These are phyloP conservation scores for Porogramme epimiltina DNA, from an alignment of 1,284 basidiomycete genomes.

Conservation along the genomic window DNA sequence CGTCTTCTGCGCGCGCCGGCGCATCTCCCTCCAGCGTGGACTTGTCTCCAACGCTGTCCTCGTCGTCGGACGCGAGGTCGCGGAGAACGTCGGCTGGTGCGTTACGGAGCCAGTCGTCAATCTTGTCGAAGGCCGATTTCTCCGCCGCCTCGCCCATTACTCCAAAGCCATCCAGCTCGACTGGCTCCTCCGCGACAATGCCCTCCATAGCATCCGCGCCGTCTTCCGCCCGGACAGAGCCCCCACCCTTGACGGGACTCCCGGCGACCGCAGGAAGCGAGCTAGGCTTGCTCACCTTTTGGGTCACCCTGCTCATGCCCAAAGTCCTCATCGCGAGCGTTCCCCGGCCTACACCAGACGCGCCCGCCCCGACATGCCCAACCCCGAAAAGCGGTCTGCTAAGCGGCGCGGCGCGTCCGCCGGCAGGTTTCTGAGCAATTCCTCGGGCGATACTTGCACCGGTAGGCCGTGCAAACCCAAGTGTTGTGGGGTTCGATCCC, in stretches of 20 bases:
- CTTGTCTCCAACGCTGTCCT: neutral
- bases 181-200: neutral
- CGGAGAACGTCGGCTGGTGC: slow-evolving; percentile 15
- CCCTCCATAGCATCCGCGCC: neutral
- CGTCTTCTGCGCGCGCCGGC: slow-evolving; percentile 20
- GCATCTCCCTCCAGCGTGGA: neutral
- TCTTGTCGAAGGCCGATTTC: slow-evolving; percentile 14
- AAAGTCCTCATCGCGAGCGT: neutral
- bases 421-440: neutral
- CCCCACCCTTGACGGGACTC: slow-evolving; percentile 37
- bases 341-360: neutral
- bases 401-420: no score
- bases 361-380: neutral
- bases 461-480: neutral
- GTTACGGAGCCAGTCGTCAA: slow-evolving; percentile 18
- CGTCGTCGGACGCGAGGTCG: slow-evolving; percentile 12
- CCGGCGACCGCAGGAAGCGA: slow-evolving; percentile 47
- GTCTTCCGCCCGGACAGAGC: neutral
- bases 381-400: slow-evolving; percentile 1
- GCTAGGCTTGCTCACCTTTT: slow-evolving; percentile 65
- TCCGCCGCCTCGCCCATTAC: slow-evolving; percentile 3
- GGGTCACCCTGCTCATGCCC: slow-evolving; percentile 32
- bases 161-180: no score
- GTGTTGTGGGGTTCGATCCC: no score
- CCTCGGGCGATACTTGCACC: neutral